Evolutionary conservation across 225 moss, liverwort and hornwort genomes (phyloP).

Genomic region (Marchantia polymorpha): DNA sequence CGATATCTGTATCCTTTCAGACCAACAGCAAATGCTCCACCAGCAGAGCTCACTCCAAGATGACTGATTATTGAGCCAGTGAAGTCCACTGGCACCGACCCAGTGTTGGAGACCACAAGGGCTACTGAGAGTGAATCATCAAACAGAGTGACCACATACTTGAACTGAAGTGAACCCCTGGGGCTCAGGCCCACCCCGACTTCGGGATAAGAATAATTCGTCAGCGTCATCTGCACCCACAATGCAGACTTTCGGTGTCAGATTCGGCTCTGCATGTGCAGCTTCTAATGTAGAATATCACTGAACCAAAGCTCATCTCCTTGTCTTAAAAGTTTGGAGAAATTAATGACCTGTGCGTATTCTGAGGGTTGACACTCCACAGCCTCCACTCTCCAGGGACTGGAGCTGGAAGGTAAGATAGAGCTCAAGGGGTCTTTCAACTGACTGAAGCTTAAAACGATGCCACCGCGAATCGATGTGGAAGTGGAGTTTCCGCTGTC

Average conservation of each 20-base stretch:
- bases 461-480: conserved; percentile 49
- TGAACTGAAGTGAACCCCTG: conserved; percentile 41
- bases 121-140: conserved; percentile 53
- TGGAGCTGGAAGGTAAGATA: conserved; percentile 28
- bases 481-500: conserved; percentile 19
- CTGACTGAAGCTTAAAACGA: conserved; percentile 51
- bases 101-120: conserved; percentile 57
- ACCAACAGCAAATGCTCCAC: conserved; percentile 55
- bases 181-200: neutral
- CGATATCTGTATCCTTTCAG: conserved; percentile 54
- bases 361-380: conserved; percentile 49
- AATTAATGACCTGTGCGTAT: conserved; percentile 58
- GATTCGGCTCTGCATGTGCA: neutral
- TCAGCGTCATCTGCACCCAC: conserved; percentile 48
- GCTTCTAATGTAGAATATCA: neutral
- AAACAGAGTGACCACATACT: conserved; percentile 72
- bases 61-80: conserved; percentile 58
- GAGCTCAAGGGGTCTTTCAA: conserved; percentile 32
- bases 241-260: neutral
- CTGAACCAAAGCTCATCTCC: neutral
- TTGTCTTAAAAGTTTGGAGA: too few relatives aligned
- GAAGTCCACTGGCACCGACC: conserved; percentile 44
- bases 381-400: conserved; percentile 63
- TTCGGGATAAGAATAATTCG: conserved; percentile 26
- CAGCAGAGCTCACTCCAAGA: conserved; percentile 57